These are phyloP conservation scores for Cladophialophora bantiana DNA, from an alignment of 2,329 filamentous ascomycete species.

Conservation along the genomic window DNA sequence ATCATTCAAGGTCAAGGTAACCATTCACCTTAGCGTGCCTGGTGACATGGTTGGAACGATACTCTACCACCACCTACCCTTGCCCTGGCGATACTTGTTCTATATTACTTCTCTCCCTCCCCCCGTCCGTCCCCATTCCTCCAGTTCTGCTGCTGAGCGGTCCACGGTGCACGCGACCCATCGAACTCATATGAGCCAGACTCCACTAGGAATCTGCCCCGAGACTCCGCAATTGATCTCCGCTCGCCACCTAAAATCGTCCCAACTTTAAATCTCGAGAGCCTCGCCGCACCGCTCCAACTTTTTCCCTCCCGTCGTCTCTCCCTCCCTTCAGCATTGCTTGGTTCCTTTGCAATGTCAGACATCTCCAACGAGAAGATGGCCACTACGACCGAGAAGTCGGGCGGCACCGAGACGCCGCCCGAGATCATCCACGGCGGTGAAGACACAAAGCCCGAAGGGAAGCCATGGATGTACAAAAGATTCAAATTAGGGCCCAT, in stretches of 20 bases:
- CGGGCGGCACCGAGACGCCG: slow-evolving; percentile 28
- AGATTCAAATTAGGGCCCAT: slow-evolving; percentile 61
- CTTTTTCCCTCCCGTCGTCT: background rate
- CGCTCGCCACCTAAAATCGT: slow-evolving; percentile 19
- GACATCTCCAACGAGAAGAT: slow-evolving; percentile 39
- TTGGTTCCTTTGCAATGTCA: slow-evolving; percentile 23
- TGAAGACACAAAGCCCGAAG: slow-evolving; percentile 35
- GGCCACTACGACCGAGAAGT: slow-evolving; percentile 27
- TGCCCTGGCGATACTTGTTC: background rate
- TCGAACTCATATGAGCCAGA: slow-evolving; percentile 8
- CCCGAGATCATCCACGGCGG: slow-evolving; percentile 21
- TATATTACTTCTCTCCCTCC: slow-evolving; percentile 22
- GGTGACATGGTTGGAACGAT: slow-evolving; percentile 9
- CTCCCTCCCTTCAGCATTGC: background rate
- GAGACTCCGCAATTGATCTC: slow-evolving; percentile 25
- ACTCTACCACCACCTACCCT: slow-evolving; percentile 18
- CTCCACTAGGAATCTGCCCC: slow-evolving; percentile 33
- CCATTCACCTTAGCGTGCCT: slow-evolving; percentile 25
- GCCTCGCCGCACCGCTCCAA: slow-evolving; percentile 13
- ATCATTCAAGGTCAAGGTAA: slow-evolving; percentile 30
- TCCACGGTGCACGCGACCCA: slow-evolving; percentile 29
- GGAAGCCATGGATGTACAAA: slow-evolving; percentile 70
- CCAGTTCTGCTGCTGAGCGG: background rate
- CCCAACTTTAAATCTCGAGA: slow-evolving; percentile 20
- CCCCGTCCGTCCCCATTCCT: slow-evolving; percentile 12